Base-by-base conservation (phyloP, 441 rosid species). In the Metrosideros polymorpha region DNA sequence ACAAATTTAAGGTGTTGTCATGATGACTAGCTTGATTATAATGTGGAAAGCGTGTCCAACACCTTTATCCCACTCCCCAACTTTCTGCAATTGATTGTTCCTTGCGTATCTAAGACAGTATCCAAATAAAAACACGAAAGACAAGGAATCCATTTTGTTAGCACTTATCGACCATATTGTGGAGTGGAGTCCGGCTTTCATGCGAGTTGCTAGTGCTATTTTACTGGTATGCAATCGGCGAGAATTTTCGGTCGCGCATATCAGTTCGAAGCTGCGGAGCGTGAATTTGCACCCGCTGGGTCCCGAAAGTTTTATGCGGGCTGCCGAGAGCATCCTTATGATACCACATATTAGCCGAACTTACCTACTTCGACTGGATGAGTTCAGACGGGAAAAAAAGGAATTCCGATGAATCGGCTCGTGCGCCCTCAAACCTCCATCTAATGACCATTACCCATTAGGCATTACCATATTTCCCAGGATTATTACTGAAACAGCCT, bases 1-100 rank as follows among this genome's bases (percentile, higher is more conserved):
- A 97, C 99, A 96, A 95, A 94, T 90, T 97, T 94, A 96, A 96
- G 99, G 98, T 94, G 94, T 90, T 92, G 97, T 95, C 96, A 95
- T 94, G 84, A 92, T 93, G 94, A 86, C 94, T 85, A 66, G 84
- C 85, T 92, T 92, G 96, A 93, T 94, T 66, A 55, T 88, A 91
- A 82, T 90, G 91, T 59, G 85, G 86, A 87, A 83, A 77, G 85
- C 77, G 82, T 92, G 94, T 86, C 95, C 96, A 90, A 93, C 95
- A 89, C 85, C 92, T 90, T 89, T 90, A 89, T 84, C 89, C 86
- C 86, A 90, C 90, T 49, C 82, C 87, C 85, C 88, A 88, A 89
- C 91, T 91, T 92, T 90, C 86, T 89, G 66, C 88, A 90, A 85
- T 89, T 83, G 90, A 91, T 89, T 47, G 87, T 86, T 76, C 89